Base-by-base conservation (phyloP, 192 early-diverging fungal species). In the Dissophora globulifera region DNA sequence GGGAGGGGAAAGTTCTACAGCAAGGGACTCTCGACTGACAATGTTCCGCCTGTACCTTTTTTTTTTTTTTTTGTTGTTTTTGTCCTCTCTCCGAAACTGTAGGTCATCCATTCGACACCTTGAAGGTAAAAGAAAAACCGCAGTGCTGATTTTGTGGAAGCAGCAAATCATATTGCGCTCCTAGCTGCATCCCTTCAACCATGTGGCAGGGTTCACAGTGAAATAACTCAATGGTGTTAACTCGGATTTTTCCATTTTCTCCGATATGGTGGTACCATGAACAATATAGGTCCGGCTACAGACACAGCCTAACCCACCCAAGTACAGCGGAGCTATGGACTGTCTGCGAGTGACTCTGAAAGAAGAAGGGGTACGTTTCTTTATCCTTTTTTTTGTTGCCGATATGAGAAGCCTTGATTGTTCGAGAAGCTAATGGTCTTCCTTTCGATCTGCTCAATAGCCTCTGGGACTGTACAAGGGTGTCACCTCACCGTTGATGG, bases 381-480 rank as follows among this genome's bases (percentile, higher is more conserved):
- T 55, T n/a, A n/a, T n/a, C n/a, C n/a, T n/a, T n/a, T n/a, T n/a
- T n/a, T n/a, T n/a, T n/a, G n/a, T n/a, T n/a, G n/a, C n/a, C n/a
- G n/a, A n/a, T n/a, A n/a, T n/a, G n/a, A n/a, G n/a, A n/a, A n/a
- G n/a, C n/a, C n/a, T n/a, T n/a, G n/a, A n/a, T n/a, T n/a, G n/a
- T n/a, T n/a, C n/a, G n/a, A n/a, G n/a, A n/a, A n/a, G n/a, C n/a
- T n/a, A n/a, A n/a, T n/a, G n/a, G n/a, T n/a, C n/a, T n/a, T n/a
- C n/a, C n/a, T n/a, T n/a, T n/a, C n/a, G n/a, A n/a, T n/a, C n/a
- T n/a, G n/a, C n/a, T n/a, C n/a, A n/a, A 16, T 56, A 91, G 88
- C 61, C 83, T 43, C 50, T 61, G 47, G 90, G 86, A 46, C 52
- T 92, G n/a, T 92, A 91, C 71, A 90, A 87, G 67, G 91, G 91